A percentile compares a stretch with the other conserved stretches of the same genome.
Evolutionary conservation across 176 grass and related monocot genomes (phyloP).

Genomic region (Musa itinerans): DNA sequence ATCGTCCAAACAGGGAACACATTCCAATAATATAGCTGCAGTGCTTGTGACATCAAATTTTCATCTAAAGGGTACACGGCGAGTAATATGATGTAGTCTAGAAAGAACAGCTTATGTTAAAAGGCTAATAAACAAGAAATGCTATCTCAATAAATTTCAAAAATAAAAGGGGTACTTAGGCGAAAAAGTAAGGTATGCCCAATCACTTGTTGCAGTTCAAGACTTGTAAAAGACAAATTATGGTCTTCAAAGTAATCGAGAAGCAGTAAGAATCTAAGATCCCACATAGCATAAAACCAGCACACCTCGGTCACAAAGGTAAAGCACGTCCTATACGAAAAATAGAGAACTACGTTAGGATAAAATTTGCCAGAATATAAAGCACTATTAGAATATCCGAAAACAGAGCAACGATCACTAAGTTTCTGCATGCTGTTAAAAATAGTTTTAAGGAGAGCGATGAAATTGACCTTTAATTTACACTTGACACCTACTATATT

Average conservation of each 20-base stretch:
- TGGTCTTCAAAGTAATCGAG: slow-evolving; percentile 6
- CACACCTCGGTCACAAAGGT: slow-evolving; percentile 23
- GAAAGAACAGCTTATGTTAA: too few relatives aligned
- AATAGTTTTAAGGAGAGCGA: not conserved
- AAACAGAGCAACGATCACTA: not conserved
- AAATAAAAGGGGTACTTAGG: not conserved
- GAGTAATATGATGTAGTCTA: too few relatives aligned
- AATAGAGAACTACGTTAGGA: not conserved
- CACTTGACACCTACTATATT: not conserved
- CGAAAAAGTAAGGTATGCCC: not conserved
- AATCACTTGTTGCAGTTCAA: not conserved
- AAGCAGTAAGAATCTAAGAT: slow-evolving; percentile 8
- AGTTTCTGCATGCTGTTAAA: not conserved
- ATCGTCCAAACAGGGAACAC: too few relatives aligned
- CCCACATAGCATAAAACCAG: not conserved
- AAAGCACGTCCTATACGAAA: slow-evolving; percentile 20
- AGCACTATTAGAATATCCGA: not conserved
- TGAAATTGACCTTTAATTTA: not conserved
- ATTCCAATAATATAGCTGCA: too few relatives aligned
- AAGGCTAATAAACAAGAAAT: not conserved
- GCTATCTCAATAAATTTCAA: not conserved
- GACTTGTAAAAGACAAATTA: not conserved
- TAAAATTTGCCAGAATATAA: not conserved
- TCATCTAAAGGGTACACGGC: too few relatives aligned
- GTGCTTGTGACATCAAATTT: too few relatives aligned